Evolutionary conservation across 768 basidiomycete genomes (phyloP), one percentile per base, ranked within the genome.

Genomic region (Trametes sanguinea): DNA sequence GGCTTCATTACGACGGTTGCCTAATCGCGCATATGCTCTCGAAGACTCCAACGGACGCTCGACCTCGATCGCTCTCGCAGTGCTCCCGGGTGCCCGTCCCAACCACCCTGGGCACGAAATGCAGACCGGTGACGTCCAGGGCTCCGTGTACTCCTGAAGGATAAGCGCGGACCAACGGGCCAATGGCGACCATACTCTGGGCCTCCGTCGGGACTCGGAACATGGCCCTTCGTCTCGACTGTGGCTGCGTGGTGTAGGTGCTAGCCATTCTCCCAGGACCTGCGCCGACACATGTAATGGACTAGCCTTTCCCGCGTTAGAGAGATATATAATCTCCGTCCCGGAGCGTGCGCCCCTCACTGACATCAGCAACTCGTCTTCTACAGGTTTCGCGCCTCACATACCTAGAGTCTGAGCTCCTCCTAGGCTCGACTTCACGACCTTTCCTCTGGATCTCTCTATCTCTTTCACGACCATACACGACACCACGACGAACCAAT

Each of bases 291-390:
- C 44, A 48, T 48, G 47, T 13, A 30, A 50, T 29, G 42, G 42
- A 43, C 42, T 37, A 37, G 35, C 35, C 42, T 5, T 43, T 43
- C 42, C 13, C 42, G 42, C 42, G 42, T 43, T 17, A 22, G 37
- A 27, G 17, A 22, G 9, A 43, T 54, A 54, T 54, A 54, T 43
- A 54, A 29, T 32, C 53, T 13, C 17, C 53, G 40, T 29, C 14
- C 53, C 30, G 53, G 29, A 9, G 53, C 53, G 29, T 13, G 32
- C 40, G 14, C 30, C 53, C 42, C 53, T 27, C 53, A 43, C 53
- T 44, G 53, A 54, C 53, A 54, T 54, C 53, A 54, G 16, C 53
- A 16, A 29, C 30, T 44, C 53, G 53, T 54, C 27, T 54, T 32
- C n/a, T 22, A 13, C n/a, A 16, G 39, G 53, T 13, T 44, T 44